Evolutionary conservation across 345 rosid species (phyloP), one percentile per base, ranked within the genome.

Genomic region (Eutrema japonicum): DNA sequence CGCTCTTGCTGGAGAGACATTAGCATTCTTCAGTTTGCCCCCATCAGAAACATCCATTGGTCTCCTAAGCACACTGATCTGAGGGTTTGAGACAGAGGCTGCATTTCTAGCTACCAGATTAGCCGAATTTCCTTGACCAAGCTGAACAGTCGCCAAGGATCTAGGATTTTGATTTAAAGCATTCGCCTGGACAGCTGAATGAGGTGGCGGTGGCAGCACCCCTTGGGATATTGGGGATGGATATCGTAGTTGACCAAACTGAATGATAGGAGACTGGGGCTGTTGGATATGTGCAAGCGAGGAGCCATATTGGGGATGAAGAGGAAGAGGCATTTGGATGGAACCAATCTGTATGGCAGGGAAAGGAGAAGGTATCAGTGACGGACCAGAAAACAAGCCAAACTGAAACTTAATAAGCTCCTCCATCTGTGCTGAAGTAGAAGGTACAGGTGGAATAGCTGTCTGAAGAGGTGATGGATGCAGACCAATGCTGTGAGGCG

Each of bases 321-420:
- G 78, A 83, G 88, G 94, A 81, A 96, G 99, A 72, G 99, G 99
- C 99, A 92, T 92, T 85, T 92, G 96, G 77, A 95, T 95, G 70
- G 99, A 90, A 81, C 99, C 99, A 78, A 96, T 96, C 83, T 96
- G 99, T 78, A 96, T 96, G 68, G 99, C 98, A 60, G 96, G 98
- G 75, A 86, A 86, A 32, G 98, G 94, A 54, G 99, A 87, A 63
- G 98, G 95, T 66, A 92, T 88, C 73, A 96, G 70, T 40, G 98
- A 82, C 62, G 94, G 97, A 72, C 98, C 93, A 71, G 99, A 90
- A 76, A 96, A 96, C 73, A 96, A 75, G 66, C 98, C 99, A 81
- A 96, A 96, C 78, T 90, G 99, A 70, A 92, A 87, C 78, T 88
- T 89, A 64, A 94, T 74, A 45, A 96, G 93, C 43, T 80, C 76